Base-by-base conservation (phyloP, 208 protist species). In the Leishmania amazonensis region DNA sequence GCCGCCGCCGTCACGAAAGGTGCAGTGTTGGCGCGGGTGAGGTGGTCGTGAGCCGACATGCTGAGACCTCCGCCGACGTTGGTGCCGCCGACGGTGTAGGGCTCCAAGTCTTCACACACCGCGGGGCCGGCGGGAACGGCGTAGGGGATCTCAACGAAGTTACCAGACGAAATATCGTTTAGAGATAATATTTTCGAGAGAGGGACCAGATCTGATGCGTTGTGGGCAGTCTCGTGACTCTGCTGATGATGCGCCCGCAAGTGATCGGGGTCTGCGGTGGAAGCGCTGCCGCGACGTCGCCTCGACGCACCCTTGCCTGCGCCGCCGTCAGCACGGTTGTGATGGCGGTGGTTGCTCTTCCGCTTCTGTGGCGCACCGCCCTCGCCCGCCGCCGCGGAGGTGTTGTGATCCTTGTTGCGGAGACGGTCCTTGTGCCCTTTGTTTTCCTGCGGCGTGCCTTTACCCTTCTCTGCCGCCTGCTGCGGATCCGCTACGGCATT, bases 121-220 rank as follows among this genome's bases (percentile, higher is more conserved):
- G 9, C 6, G 17, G 81, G 81, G 24, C 81, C 81, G 31, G 81
- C 45, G 9, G 81, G 81, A n/a, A 81, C 81, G 38, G 81, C 81
- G 77, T 79, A 85, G 19, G 81, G 81, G 51, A 85, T 85, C 40
- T 85, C 81, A 31, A 85, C 81, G 40, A 85, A 85, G 81, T 85
- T 81, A 19, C 65, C 78, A 8, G 8, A 40, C 28, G 81, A 73
- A 64, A 85, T 31, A 53, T 78, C 57, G 4, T 76, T 45, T 19
- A 85, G 31, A 11, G 81, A 75, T 9, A 81, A 31, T 1, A 71
- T 2, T 17, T 31, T 81, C 28, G 81, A 38, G 58, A 81, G 51
- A 3, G 21, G 80, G 3, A 70, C 45, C 54, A 58, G 24, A 35
- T 40, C n/a, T 28, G 40, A 3, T 57, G 45, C 49, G 47, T 58